Conservation (phyloP, 345 rosid species). For the Hibiscus tridactylites region DNA sequence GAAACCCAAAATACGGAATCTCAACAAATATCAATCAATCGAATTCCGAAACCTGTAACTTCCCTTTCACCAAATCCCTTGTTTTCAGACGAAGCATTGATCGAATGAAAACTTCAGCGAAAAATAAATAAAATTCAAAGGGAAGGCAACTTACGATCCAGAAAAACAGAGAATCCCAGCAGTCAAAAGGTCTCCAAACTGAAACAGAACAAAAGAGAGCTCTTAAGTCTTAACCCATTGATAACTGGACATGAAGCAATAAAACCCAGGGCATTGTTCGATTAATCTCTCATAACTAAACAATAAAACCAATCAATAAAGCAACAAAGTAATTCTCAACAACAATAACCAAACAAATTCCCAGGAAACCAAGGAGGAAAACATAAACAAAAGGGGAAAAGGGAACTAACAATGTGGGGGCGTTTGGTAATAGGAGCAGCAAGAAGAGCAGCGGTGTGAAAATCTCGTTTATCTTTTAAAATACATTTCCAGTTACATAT, state of each 20-base stretch:
- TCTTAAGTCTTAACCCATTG: background rate
- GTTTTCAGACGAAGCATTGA: background rate
- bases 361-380: too few relatives aligned
- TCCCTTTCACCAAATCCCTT: background rate
- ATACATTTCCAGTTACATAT: too few relatives aligned
- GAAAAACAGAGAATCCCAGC: slow-evolving; percentile 77
- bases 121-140: background rate
- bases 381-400: background rate
- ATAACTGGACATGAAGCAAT: background rate
- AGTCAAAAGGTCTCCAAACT: slow-evolving; percentile 91
- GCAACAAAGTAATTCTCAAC: background rate
- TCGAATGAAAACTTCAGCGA: background rate
- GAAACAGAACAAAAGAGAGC: slow-evolving; percentile 15
- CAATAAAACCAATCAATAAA: background rate
- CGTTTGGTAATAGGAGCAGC: slow-evolving; percentile 65
- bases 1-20: background rate
- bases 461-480: too few relatives aligned
- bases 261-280: background rate
- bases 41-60: background rate
- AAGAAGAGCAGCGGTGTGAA: slow-evolving; percentile 82
- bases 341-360: background rate
- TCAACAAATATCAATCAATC: background rate
- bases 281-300: background rate
- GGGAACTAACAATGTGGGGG: slow-evolving; percentile 54
- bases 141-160: slow-evolving; percentile 63